These are phyloP conservation scores for Penicillium daleae DNA, from an alignment of 495 filamentous ascomycete species.

Conservation along the genomic window DNA sequence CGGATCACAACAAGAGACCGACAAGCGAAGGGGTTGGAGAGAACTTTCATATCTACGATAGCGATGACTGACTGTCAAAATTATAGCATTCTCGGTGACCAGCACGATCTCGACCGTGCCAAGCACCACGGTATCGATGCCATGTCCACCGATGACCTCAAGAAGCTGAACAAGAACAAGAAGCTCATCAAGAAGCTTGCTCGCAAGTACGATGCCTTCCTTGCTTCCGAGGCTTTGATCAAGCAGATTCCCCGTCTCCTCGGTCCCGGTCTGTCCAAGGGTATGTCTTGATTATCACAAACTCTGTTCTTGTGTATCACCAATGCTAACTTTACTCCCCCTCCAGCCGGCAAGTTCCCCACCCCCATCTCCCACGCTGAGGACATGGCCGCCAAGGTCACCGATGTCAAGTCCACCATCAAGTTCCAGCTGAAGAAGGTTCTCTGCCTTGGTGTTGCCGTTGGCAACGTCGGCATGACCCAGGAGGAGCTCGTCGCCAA, in stretches of 20 bases:
- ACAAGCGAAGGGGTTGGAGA: background rate
- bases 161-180: conserved; percentile 99
- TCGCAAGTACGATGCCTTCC: conserved; percentile 99
- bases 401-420: conserved; percentile 99
- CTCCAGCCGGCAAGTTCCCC: conserved; percentile 94
- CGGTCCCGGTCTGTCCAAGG: conserved; percentile 97
- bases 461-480: conserved; percentile 97
- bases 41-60: background rate
- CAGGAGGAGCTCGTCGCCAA: conserved; percentile 95
- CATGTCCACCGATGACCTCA: conserved; percentile 97
- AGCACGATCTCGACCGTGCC: conserved; percentile 99
- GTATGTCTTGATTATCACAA: conserved; percentile 49
- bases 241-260: conserved; percentile 99
- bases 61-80: background rate
- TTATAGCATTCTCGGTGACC: conserved; percentile 89
- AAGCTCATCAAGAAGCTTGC: conserved; percentile 99
- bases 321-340: conserved; percentile 24
- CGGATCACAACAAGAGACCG: background rate
- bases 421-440: conserved; percentile 99
- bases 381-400: conserved; percentile 90
- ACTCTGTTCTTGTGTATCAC: background rate
- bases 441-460: conserved; percentile 97
- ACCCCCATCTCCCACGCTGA: conserved; percentile 95
- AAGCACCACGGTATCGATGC: conserved; percentile 97
- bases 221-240: conserved; percentile 94